phyloP scores from a whole-genome alignment of 495 filamentous ascomycete species.

The Talaromyces ruber region DNA sequence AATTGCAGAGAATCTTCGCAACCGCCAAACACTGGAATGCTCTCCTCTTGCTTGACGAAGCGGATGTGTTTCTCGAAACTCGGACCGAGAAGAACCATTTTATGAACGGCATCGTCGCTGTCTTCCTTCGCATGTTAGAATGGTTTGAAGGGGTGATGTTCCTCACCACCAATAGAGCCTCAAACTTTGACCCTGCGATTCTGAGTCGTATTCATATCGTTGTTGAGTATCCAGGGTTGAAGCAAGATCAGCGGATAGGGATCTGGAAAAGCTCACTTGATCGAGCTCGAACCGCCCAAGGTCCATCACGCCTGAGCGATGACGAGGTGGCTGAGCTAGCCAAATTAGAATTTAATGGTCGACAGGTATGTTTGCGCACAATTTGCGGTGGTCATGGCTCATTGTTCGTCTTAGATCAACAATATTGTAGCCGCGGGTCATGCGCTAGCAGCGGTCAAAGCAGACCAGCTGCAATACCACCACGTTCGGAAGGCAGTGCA shows the following conservation, averaged over 20 bases:
- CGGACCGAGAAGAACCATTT: slow-evolving; percentile 4
- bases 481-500: not conserved
- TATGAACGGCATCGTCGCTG: slow-evolving; percentile 8
- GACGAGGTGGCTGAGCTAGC: not conserved
- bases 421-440: not conserved
- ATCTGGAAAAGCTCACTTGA: not conserved
- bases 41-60: slow-evolving; percentile 13
- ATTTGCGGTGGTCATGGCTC: not conserved
- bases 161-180: slow-evolving; percentile 43
- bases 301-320: not conserved
- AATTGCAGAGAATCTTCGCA: slow-evolving; percentile 7
- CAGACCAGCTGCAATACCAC: not conserved
- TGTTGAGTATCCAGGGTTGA: not conserved
- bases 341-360: not conserved
- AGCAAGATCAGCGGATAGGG: not conserved
- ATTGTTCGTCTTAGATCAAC: slow-evolving; percentile 1
- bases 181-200: slow-evolving; percentile 2
- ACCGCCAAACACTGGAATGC: slow-evolving; percentile 12
- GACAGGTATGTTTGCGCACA: not conserved
- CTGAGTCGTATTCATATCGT: slow-evolving; percentile 3
- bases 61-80: too few species aligned
- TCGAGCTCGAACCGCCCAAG: not conserved
- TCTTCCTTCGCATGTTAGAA: slow-evolving; percentile 43
- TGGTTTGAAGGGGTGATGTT: slow-evolving; percentile 45
- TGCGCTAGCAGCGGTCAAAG: not conserved